These are phyloP conservation scores for Plasmodium fragile DNA, from an alignment of 169 alveolate species.

Conservation along the genomic window DNA sequence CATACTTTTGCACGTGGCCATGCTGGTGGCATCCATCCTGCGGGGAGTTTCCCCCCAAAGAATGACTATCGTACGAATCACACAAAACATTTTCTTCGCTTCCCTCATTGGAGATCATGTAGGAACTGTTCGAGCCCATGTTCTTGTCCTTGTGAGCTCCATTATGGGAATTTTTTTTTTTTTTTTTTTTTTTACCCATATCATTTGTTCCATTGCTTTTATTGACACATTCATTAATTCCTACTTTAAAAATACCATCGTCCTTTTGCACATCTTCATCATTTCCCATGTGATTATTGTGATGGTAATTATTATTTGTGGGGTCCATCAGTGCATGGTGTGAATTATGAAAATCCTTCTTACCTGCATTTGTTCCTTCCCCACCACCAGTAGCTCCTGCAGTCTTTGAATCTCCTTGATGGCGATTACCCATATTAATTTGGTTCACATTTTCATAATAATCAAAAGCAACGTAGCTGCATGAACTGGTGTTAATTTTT, in stretches of 20 bases:
- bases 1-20: too few species aligned
- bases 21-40: too few species aligned
- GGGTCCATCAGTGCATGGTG: background rate
- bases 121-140: background rate
- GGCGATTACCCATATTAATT: background rate
- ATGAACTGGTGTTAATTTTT: slow-evolving; percentile 23
- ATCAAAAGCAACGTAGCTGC: slow-evolving; percentile 63
- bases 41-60: slow-evolving; percentile 63
- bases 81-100: slow-evolving; percentile 11
- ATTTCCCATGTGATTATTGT: slow-evolving; percentile 1
- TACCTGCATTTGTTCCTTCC: background rate
- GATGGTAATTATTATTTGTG: background rate
- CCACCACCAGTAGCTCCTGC: slow-evolving; percentile 3
- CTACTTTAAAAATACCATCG: slow-evolving; percentile 12
- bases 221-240: background rate
- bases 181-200: slow-evolving; percentile 34
- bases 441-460: slow-evolving; percentile 32
- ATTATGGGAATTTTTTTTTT: slow-evolving; percentile 11
- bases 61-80: slow-evolving; percentile 3
- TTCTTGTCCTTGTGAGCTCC: background rate
- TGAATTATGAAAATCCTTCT: background rate
- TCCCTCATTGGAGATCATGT: background rate
- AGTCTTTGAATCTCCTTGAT: background rate
- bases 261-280: slow-evolving; percentile 15
- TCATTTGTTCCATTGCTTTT: slow-evolving; percentile 6